These are phyloP conservation scores for Epichloe bromicola DNA, from an alignment of 2,329 filamentous ascomycete genomes.

Conservation along the genomic window DNA sequence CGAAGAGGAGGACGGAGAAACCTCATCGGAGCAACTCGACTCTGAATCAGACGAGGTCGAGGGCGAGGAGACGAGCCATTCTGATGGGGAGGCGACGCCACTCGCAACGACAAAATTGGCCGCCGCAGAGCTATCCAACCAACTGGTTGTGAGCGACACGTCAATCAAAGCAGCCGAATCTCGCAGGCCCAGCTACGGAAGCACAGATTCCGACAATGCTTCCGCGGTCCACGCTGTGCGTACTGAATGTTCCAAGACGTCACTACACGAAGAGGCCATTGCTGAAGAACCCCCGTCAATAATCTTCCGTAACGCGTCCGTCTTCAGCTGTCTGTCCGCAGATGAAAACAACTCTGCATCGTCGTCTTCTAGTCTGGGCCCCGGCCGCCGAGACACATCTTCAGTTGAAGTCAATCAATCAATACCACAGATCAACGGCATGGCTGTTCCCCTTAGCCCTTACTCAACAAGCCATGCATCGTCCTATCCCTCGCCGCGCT, in stretches of 20 bases:
- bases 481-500: slow-evolving; percentile 51
- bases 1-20: slow-evolving; percentile 56
- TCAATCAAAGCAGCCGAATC: slow-evolving; percentile 11
- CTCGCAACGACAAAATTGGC: slow-evolving; percentile 12
- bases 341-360: slow-evolving; percentile 28
- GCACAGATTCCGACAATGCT: slow-evolving; percentile 25
- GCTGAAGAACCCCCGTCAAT: slow-evolving; percentile 31
- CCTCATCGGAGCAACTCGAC: slow-evolving; percentile 6
- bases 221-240: slow-evolving; percentile 21
- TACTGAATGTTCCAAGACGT: slow-evolving; percentile 35
- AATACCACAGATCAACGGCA: slow-evolving; percentile 26
- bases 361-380: slow-evolving; percentile 30
- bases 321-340: slow-evolving; percentile 17
- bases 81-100: slow-evolving; percentile 25
- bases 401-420: slow-evolving; percentile 38
- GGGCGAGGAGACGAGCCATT: slow-evolving; percentile 25
- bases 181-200: slow-evolving; percentile 32
- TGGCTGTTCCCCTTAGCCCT: slow-evolving; percentile 44
- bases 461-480: slow-evolving; percentile 51
- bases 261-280: slow-evolving; percentile 39
- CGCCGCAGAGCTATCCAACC: not conserved
- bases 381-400: slow-evolving; percentile 31
- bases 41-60: not conserved
- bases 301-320: slow-evolving; percentile 26
- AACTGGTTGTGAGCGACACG: slow-evolving; percentile 4